Conservation (phyloP, 768 basidiomycete species). For the Auricularia heimuer region DNA sequence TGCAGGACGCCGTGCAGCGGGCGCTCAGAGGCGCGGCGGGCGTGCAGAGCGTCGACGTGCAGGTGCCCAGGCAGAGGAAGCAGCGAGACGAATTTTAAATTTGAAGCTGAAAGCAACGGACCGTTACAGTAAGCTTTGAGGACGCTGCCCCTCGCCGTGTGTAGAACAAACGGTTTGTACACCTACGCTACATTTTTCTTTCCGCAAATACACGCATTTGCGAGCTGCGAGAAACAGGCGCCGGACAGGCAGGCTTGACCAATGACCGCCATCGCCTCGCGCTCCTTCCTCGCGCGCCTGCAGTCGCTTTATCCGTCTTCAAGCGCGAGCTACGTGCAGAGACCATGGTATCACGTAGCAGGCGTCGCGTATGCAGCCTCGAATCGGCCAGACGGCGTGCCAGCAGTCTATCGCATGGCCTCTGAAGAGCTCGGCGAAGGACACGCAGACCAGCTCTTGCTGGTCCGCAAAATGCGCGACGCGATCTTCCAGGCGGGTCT, state of each 20-base stretch:
- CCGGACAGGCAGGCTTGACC: neutral
- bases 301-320: slow-evolving; percentile 35
- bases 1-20: slow-evolving; percentile 22
- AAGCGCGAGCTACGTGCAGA: slow-evolving; percentile 18
- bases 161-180: too few relatives aligned
- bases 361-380: slow-evolving; percentile 48
- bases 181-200: too few relatives aligned
- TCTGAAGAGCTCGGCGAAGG: neutral
- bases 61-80: slow-evolving; percentile 15
- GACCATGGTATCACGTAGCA: slow-evolving; percentile 53
- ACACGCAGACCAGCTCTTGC: slow-evolving; percentile 27
- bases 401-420: neutral
- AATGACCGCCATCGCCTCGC: slow-evolving; percentile 27
- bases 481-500: slow-evolving; percentile 53
- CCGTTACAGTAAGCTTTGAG: too few relatives aligned
- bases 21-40: slow-evolving; percentile 22
- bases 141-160: too few relatives aligned
- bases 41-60: slow-evolving; percentile 29
- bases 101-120: too few relatives aligned
- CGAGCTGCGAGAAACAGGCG: too few relatives aligned
- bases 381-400: slow-evolving; percentile 41
- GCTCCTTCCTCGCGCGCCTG: slow-evolving; percentile 33
- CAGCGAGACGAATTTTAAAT: neutral
- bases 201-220: too few relatives aligned
- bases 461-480: slow-evolving; percentile 51